These are phyloP conservation scores for Geranium incanum DNA, from an alignment of 441 rosid species.

Conservation along the genomic window DNA sequence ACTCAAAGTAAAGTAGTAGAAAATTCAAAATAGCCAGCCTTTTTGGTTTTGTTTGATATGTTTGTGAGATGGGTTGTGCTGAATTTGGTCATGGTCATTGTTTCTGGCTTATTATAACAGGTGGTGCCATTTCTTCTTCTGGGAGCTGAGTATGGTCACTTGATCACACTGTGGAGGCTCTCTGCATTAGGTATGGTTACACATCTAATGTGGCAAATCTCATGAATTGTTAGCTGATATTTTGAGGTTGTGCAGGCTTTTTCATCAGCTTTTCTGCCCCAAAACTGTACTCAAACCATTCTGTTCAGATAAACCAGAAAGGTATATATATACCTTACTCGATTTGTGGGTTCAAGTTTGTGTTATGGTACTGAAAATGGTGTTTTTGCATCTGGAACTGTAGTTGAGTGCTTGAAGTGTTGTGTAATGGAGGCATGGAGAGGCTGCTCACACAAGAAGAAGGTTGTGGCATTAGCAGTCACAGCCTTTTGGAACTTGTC, in stretches of 20 bases:
- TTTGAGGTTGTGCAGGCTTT: slow-evolving; percentile 47
- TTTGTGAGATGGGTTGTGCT: background rate
- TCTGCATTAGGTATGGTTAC: slow-evolving; percentile 49
- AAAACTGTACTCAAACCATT: slow-evolving; percentile 54
- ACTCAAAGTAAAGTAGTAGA: slow-evolving; percentile 47
- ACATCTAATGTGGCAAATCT: background rate
- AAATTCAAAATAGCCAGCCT: background rate
- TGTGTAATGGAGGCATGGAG: slow-evolving; percentile 58
- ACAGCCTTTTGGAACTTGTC: slow-evolving; percentile 87
- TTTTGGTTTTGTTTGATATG: no score
- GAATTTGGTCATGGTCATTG: background rate
- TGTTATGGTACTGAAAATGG: no score
- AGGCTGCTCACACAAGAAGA: slow-evolving; percentile 76
- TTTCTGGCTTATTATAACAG: slow-evolving; percentile 31
- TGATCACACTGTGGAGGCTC: slow-evolving; percentile 67
- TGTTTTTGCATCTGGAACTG: no score
- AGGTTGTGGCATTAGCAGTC: slow-evolving; percentile 63
- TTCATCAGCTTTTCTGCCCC: slow-evolving; percentile 71
- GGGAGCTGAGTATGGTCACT: slow-evolving; percentile 84
- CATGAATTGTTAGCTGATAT: no score
- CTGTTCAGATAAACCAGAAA: slow-evolving; percentile 46
- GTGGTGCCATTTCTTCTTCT: slow-evolving; percentile 70
- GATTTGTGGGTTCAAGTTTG: no score
- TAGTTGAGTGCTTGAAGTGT: slow-evolving; percentile 19
- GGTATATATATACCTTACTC: slow-evolving; percentile 28